Percentiles rank a stretch among this genome's conserved stretches.
phyloP scores from a whole-genome alignment of 1,284 basidiomycete species.

The Tilletiaria anomala region DNA sequence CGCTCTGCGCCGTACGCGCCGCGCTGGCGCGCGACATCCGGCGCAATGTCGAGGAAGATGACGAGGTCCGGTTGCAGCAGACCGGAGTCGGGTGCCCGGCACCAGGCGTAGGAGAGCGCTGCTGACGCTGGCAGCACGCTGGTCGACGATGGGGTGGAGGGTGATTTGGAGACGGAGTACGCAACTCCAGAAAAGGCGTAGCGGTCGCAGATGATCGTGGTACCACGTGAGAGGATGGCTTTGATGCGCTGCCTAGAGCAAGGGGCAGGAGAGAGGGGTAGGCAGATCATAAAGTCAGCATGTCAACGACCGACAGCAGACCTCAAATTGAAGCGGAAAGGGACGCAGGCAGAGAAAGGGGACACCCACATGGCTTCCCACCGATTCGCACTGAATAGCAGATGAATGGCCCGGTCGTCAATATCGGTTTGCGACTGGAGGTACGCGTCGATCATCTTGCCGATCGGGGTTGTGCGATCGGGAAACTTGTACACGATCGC shows the following conservation, averaged over 20 bases:
- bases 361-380: constrained; percentile 82
- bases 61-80: constrained; percentile 79
- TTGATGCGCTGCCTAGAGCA: constrained; percentile 42
- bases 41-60: constrained; percentile 69
- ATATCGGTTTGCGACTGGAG: constrained; percentile 65
- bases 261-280: not conserved
- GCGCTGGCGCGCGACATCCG: constrained; percentile 56
- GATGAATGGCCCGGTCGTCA: constrained; percentile 79
- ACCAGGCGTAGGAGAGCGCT: constrained; percentile 58
- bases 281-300: not conserved
- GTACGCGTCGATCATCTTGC: constrained; percentile 85
- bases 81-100: constrained; percentile 63
- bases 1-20: constrained; percentile 81
- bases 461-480: constrained; percentile 74
- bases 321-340: constrained; percentile 1
- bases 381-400: constrained; percentile 89
- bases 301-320: not conserved
- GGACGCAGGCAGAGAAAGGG: not conserved
- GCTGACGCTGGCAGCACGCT: not conserved
- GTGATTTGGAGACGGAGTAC: constrained; percentile 67
- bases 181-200: constrained; percentile 96
- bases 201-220: constrained; percentile 70
- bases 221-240: constrained; percentile 53
- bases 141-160: not conserved
- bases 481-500: constrained; percentile 29